Evolutionary conservation across 306 rosid genomes (phyloP).

Genomic region (Pterocarpus santalinus): DNA sequence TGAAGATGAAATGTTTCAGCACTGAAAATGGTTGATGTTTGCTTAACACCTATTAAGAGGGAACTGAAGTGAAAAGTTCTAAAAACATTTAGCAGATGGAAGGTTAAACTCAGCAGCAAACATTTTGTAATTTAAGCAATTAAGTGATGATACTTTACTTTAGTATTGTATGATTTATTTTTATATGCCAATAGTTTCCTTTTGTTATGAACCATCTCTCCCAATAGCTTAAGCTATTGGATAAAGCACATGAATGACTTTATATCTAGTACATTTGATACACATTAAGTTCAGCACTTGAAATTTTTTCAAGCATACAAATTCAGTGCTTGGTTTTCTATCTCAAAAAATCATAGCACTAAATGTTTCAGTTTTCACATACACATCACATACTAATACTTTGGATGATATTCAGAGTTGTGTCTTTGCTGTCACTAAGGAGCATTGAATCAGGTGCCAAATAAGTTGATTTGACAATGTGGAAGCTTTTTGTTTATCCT

Average conservation of each 20-base stretch:
- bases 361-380: constrained; percentile 13
- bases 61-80: neutral
- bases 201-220: too few species aligned
- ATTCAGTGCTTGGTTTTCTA: constrained; percentile 1
- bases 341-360: constrained; percentile 1
- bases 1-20: neutral
- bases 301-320: neutral
- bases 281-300: constrained; percentile 21
- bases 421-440: neutral
- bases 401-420: constrained; percentile 27
- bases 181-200: too few species aligned
- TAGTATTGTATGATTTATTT: neutral
- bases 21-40: neutral
- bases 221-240: neutral
- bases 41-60: neutral
- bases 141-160: neutral
- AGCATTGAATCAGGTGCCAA: constrained; percentile 6
- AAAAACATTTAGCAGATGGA: neutral
- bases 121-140: neutral
- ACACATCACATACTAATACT: neutral
- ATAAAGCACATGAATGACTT: neutral
- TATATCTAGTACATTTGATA: neutral
- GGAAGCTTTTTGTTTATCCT: constrained; percentile 44
- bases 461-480: constrained; percentile 41
- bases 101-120: neutral